A percentile compares a stretch with the other conserved stretches of the same genome.
Conservation (phyloP, 78 protist species). For the Speleostelium caveatum region DNA sequence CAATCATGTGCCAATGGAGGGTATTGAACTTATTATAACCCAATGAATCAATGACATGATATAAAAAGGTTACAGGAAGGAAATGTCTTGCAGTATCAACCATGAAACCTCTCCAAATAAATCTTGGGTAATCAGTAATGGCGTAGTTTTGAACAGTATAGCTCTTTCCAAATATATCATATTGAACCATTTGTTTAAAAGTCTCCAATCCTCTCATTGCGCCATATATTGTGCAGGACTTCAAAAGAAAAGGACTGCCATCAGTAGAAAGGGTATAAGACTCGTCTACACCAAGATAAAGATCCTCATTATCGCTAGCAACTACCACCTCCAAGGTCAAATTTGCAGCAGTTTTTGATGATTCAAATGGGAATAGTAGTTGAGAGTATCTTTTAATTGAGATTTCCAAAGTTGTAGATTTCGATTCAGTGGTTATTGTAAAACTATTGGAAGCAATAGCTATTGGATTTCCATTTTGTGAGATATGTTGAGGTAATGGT, state of each 20-base stretch:
- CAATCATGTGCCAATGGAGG: conserved; percentile 96
- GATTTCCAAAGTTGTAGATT: conserved; percentile 6
- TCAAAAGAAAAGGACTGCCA: not conserved
- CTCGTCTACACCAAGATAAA: conserved; percentile 29
- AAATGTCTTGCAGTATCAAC: conserved; percentile 95
- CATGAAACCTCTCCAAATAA: conserved; percentile 92
- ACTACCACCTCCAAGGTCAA: not conserved
- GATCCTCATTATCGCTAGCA: conserved; percentile 1
- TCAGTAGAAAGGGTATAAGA: not conserved
- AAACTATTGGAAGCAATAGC: not conserved
- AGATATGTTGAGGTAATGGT: conserved; percentile 16
- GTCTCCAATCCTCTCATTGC: conserved; percentile 63
- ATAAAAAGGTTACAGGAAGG: conserved; percentile 66
- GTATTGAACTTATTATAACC: conserved; percentile 88
- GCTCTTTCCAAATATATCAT: not conserved
- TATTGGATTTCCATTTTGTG: not conserved
- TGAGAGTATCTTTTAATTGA: conserved; percentile 30
- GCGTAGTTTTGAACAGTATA: not conserved
- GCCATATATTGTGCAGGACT: conserved; percentile 51
- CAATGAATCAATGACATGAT: conserved; percentile 84
- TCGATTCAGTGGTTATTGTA: not conserved
- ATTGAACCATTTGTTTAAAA: conserved; percentile 26
- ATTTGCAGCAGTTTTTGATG: not conserved
- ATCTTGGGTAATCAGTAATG: conserved; percentile 91
- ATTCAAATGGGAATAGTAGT: conserved; percentile 30